Conservation (phyloP, 75 land plant species). For the Selaginella moellendorffii region DNA sequence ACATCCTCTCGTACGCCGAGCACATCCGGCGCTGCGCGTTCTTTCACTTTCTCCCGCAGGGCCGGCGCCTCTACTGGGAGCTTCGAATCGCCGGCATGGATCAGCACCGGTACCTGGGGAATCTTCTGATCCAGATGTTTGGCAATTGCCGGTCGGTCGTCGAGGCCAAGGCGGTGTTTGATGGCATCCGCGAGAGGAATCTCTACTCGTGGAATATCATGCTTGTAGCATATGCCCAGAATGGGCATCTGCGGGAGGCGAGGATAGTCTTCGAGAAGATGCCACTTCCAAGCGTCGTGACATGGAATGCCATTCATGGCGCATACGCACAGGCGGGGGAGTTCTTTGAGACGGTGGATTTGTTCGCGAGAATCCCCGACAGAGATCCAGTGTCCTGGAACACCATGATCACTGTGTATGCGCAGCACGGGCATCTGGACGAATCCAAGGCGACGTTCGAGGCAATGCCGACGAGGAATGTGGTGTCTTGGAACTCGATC, state of each 20-base stretch:
- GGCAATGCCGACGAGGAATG: not conserved
- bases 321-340: constrained; percentile 36
- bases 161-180: constrained; percentile 23
- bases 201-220: constrained; percentile 41
- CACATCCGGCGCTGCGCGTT: not conserved
- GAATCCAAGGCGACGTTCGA: not conserved
- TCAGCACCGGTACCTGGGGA: not conserved
- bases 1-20: not conserved
- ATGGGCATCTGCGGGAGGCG: constrained; percentile 27
- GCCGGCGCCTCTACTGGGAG: not conserved
- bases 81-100: not conserved
- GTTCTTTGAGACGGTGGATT: constrained; percentile 19
- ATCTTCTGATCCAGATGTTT: constrained; percentile 5
- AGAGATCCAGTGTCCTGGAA: constrained; percentile 15
- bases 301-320: constrained; percentile 47
- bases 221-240: constrained; percentile 30
- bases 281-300: constrained; percentile 32
- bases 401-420: not conserved
- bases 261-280: constrained; percentile 21
- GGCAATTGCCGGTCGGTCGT: not conserved
- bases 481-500: not conserved
- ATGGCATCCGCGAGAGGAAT: constrained; percentile 29
- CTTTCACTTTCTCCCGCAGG: not conserved
- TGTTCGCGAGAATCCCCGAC: constrained; percentile 23
- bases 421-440: not conserved